These are phyloP conservation scores for Ascoidea asiatica DNA, from an alignment of 805 yeast genomes.

Conservation along the genomic window DNA sequence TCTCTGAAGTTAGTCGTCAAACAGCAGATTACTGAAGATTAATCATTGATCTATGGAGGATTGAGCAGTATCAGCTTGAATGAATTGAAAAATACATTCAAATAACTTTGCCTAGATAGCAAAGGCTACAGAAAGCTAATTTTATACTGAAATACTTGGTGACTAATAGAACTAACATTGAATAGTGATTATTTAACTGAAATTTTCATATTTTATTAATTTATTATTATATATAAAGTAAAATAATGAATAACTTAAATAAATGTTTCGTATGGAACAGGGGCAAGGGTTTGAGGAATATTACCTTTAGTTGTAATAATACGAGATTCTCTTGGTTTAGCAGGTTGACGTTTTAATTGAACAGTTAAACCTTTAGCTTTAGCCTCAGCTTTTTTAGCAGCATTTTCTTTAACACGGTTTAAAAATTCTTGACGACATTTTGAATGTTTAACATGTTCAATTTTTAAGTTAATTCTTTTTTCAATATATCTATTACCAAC, in stretches of 20 bases:
- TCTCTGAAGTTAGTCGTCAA: too few relatives aligned
- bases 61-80: too few relatives aligned
- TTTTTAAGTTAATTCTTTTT: constrained; percentile 97
- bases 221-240: too few relatives aligned
- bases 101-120: too few relatives aligned
- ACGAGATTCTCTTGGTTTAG: constrained; percentile 89
- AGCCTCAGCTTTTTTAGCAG: constrained; percentile 87
- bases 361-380: constrained; percentile 87
- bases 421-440: constrained; percentile 99
- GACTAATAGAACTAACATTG: too few relatives aligned
- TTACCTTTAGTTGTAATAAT: constrained; percentile 69
- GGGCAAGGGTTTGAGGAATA: constrained; percentile 94
- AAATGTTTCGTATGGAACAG: constrained; percentile 99
- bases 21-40: too few relatives aligned
- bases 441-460: constrained; percentile 99
- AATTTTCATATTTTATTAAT: too few relatives aligned
- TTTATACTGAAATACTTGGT: too few relatives aligned
- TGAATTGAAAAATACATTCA: too few relatives aligned
- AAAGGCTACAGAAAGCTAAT: too few relatives aligned
- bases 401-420: constrained; percentile 96
- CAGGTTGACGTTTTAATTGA: constrained; percentile 96
- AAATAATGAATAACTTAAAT: constrained; percentile 55
- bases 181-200: too few relatives aligned
- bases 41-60: too few relatives aligned
- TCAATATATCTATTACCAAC: constrained; percentile 98